Base-by-base conservation (phyloP, 225 moss, liverwort and hornwort species). In the Pseudisothecium myosuroides region DNA sequence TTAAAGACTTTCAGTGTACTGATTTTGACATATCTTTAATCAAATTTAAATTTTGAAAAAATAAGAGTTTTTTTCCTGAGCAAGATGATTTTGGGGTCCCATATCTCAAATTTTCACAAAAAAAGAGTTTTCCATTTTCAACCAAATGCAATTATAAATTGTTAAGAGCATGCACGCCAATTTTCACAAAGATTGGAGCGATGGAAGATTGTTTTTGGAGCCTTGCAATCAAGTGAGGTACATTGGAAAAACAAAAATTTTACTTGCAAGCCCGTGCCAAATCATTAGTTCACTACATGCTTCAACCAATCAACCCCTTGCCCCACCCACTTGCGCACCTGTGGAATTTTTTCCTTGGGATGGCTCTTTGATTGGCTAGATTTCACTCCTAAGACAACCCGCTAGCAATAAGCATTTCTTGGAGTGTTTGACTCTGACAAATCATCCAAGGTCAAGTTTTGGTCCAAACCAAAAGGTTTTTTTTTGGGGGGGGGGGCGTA, bases 41-140 rank as follows among this genome's bases (percentile, higher is more conserved):
- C 11, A 22, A 34, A 8, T 34, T 8, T 19, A 19, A 19, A 31
- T 12, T 76, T 28, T 43, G 10, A 45, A 27, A 43, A 15, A 24
- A 5, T 1, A 24, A 69, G 2, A 21, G 0, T 0, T 5, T 12
- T 20, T 32, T 7, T 32, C 2, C 2, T 0, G 6, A 0, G 2
- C 5, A 76, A 0, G 5, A 50, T 13, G 34, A 32, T 27, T 45
- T 45, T 17, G 47, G 47, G 18, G 17, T 5, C 6, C 31, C 11
- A 45, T 73, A 29, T 11, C 6, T 47, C 6, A 29, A 43, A 26
- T 17, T 45, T 45, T 2, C 0, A 17, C 8, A 29, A 21, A 47
- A 29, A 1, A 73, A 18, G 28, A 73, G 0, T 17, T 43, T 43
- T 0, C 0, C 6, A 45, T 28, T 73, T 45, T 29, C 4, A 2